These are phyloP conservation scores for Apiospora arundinis DNA, from an alignment of 2,329 filamentous ascomycete species.

Conservation along the genomic window DNA sequence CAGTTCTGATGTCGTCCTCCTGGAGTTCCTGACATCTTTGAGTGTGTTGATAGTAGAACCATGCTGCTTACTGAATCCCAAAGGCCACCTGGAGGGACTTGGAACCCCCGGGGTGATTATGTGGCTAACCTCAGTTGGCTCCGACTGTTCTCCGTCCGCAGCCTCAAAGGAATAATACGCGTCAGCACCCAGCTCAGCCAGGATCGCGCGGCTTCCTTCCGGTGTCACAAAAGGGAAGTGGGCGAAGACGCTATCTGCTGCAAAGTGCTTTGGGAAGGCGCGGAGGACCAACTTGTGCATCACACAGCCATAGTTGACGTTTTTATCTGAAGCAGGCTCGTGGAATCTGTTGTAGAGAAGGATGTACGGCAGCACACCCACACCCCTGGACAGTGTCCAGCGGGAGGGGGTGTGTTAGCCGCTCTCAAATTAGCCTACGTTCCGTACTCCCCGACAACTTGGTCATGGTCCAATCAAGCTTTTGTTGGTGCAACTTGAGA, in stretches of 20 bases:
- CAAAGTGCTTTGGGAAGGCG: slow-evolving; percentile 52
- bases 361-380: neutral
- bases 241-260: slow-evolving; percentile 46
- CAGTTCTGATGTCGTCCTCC: too few relatives aligned
- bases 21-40: too few relatives aligned
- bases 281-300: slow-evolving; percentile 54
- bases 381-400: neutral
- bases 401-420: neutral
- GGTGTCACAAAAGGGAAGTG: slow-evolving; percentile 16
- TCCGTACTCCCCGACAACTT: too few relatives aligned
- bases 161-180: neutral
- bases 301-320: slow-evolving; percentile 49
- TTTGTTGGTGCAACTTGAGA: neutral
- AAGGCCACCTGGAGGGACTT: neutral
- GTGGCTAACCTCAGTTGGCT: neutral
- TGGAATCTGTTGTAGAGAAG: neutral
- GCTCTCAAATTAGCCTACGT: neutral
- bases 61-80: neutral
- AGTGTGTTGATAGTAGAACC: neutral
- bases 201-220: slow-evolving; percentile 1
- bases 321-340: slow-evolving; percentile 60
- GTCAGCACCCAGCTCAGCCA: neutral
- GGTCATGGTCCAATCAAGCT: neutral
- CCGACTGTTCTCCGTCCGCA: neutral
- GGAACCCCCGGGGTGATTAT: neutral